These are phyloP conservation scores for Endocarpon pusillum DNA, from an alignment of 495 filamentous ascomycete genomes.

Conservation along the genomic window DNA sequence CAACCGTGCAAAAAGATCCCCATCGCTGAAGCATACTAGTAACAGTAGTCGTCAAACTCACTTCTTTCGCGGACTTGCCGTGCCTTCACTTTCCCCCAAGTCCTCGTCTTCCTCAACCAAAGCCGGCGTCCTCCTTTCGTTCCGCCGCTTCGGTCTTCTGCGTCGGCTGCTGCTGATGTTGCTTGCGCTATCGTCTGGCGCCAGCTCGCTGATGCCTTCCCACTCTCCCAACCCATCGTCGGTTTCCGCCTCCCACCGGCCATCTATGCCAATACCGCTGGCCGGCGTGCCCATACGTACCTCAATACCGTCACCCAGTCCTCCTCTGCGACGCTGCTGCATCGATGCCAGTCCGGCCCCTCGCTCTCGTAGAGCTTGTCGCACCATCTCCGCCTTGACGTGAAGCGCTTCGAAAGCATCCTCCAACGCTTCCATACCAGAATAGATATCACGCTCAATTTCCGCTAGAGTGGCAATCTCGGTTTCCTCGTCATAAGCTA, in stretches of 20 bases:
- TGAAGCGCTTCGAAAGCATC: conserved; percentile 91
- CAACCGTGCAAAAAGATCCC: too few relatives aligned
- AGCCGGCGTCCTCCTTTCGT: conserved; percentile 65
- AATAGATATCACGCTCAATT: conserved; percentile 84
- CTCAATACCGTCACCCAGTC: conserved; percentile 23
- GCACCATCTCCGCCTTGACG: conserved; percentile 62
- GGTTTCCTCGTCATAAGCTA: conserved; percentile 84
- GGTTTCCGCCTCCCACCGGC: conserved; percentile 32
- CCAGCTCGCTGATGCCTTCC: conserved; percentile 49
- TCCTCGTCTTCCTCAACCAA: conserved; percentile 74
- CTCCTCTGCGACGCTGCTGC: conserved; percentile 50
- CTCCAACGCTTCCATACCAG: conserved; percentile 84
- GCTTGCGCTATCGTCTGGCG: conserved; percentile 58
- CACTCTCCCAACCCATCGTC: conserved; percentile 34
- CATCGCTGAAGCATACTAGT: too few relatives aligned
- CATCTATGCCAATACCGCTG: conserved; percentile 17
- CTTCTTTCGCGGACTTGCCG: neutral
- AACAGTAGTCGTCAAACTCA: too few relatives aligned
- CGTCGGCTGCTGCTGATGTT: conserved; percentile 66
- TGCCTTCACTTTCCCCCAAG: conserved; percentile 5
- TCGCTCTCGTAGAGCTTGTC: conserved; percentile 60
- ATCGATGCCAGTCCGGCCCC: conserved; percentile 63
- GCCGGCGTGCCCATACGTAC: conserved; percentile 41
- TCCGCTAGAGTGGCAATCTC: conserved; percentile 81
- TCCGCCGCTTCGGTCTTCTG: conserved; percentile 48